These are phyloP conservation scores for Dactylellina drechsleri DNA, from an alignment of 2,329 filamentous ascomycete genomes.

Conservation along the genomic window DNA sequence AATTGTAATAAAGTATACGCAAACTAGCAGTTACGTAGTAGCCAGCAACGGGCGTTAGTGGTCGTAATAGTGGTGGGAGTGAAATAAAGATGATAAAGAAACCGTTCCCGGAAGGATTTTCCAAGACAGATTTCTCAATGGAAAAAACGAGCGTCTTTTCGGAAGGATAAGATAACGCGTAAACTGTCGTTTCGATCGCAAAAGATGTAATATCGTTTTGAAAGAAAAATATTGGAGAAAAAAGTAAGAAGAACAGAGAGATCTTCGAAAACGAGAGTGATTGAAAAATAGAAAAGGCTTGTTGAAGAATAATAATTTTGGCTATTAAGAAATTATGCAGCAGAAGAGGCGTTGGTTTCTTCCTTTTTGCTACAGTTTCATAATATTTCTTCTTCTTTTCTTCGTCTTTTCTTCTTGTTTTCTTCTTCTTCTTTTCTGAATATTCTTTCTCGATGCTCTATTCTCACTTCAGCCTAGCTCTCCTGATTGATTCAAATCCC, in stretches of 20 bases:
- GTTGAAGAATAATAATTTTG: constrained; percentile 12
- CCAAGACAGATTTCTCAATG: no score
- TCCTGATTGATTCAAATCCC: constrained; percentile 14
- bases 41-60: no score
- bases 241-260: no score
- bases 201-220: no score
- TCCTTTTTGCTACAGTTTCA: background rate
- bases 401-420: background rate
- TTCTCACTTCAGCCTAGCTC: constrained; percentile 10
- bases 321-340: constrained; percentile 10
- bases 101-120: background rate
- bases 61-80: no score
- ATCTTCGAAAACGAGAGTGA: constrained; percentile 3
- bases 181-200: background rate
- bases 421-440: constrained; percentile 9
- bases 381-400: background rate
- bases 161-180: constrained; percentile 5
- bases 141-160: no score
- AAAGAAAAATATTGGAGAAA: no score
- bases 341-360: constrained; percentile 14
- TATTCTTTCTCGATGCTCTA: constrained; percentile 4
- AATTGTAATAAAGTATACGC: background rate
- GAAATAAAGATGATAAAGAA: background rate
- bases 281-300: constrained; percentile 16
- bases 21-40: no score